Conservation (phyloP, 75 land plant genomes). For the Pinus albicaulis region DNA sequence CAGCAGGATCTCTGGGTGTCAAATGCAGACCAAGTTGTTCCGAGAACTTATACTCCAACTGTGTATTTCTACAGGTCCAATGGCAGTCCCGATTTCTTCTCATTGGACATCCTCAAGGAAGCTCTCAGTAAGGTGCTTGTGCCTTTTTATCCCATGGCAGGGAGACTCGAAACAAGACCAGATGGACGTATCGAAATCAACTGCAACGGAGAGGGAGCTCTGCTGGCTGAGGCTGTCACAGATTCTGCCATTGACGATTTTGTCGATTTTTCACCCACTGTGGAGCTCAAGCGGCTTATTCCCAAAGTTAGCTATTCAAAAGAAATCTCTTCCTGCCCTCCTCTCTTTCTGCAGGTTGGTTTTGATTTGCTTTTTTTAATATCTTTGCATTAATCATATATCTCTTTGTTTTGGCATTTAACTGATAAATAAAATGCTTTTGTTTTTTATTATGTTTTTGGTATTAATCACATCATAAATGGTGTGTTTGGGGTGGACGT, state of each 20-base stretch:
- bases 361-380: too few species aligned
- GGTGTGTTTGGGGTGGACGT: too few species aligned
- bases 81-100: conserved; percentile 27
- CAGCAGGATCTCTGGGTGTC: conserved; percentile 45
- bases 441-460: too few species aligned
- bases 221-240: background rate
- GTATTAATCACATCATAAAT: too few species aligned
- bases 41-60: conserved; percentile 41
- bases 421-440: too few species aligned
- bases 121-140: conserved; percentile 52
- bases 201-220: conserved; percentile 54
- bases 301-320: conserved; percentile 26
- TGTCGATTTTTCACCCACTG: too few species aligned
- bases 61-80: conserved; percentile 53
- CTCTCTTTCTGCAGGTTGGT: conserved; percentile 50
- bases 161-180: conserved; percentile 32
- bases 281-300: conserved; percentile 21
- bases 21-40: conserved; percentile 52
- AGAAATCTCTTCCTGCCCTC: conserved; percentile 46
- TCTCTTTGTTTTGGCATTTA: too few species aligned
- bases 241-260: too few species aligned
- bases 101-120: conserved; percentile 23
- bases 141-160: conserved; percentile 73
- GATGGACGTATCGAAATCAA: conserved; percentile 57
- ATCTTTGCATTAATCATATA: too few species aligned